Evolutionary conservation across 495 filamentous ascomycete species (phyloP).

Genomic region (Tricharina praecox): DNA sequence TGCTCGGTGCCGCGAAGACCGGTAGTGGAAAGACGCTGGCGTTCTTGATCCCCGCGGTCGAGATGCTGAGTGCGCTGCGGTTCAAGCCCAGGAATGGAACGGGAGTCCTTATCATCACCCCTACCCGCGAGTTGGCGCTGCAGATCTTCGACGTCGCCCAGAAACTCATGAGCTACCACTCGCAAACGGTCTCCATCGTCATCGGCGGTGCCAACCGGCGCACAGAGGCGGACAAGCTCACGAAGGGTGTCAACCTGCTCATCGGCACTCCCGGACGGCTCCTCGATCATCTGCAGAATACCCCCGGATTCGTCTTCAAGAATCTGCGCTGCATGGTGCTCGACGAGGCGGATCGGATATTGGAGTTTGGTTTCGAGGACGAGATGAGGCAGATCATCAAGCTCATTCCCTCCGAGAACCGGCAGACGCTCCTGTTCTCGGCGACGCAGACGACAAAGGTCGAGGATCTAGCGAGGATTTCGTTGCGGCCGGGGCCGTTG

Average conservation of each 20-base stretch:
- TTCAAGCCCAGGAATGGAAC: constrained; percentile 65
- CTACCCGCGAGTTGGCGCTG: constrained; percentile 76
- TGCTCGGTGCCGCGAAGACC: constrained; percentile 92
- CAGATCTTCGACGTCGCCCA: constrained; percentile 93
- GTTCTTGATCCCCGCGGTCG: constrained; percentile 85
- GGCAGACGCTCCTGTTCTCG: constrained; percentile 94
- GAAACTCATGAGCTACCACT: constrained; percentile 73
- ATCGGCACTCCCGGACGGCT: constrained; percentile 87
- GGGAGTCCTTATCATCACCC: constrained; percentile 46
- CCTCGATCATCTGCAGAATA: constrained; percentile 89
- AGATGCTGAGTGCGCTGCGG: constrained; percentile 78
- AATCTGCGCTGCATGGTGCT: constrained; percentile 79
- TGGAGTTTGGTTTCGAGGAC: constrained; percentile 96
- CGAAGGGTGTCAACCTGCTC: constrained; percentile 83
- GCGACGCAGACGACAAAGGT: constrained; percentile 98
- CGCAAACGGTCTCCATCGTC: constrained; percentile 86
- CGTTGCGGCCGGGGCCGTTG: constrained; percentile 72
- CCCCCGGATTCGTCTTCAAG: constrained; percentile 79
- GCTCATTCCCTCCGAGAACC: constrained; percentile 72
- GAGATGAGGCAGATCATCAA: constrained; percentile 96
- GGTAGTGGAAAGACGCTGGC: constrained; percentile 90
- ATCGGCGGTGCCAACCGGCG: constrained; percentile 88
- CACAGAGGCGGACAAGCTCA: constrained; percentile 84
- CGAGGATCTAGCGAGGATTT: constrained; percentile 87
- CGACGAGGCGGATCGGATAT: constrained; percentile 82